phyloP scores from a whole-genome alignment of 345 rosid genomes.

The Viola odorata region DNA sequence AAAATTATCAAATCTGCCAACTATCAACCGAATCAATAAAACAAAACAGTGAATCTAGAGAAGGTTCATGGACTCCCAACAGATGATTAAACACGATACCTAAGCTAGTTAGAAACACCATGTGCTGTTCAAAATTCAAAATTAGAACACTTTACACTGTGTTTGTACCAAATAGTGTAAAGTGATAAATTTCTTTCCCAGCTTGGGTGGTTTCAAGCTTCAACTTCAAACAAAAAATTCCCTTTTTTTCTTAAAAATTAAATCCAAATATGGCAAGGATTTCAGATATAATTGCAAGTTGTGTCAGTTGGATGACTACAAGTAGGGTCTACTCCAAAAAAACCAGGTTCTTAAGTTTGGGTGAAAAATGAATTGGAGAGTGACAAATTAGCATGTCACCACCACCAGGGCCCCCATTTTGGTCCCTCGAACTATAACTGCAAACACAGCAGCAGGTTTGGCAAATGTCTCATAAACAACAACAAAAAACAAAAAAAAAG shows the following conservation, averaged over 20 bases:
- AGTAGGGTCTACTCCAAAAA: background rate
- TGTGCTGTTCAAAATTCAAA: too few relatives aligned
- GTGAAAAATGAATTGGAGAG: conserved; percentile 3
- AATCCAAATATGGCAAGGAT: background rate
- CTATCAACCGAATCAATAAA: too few relatives aligned
- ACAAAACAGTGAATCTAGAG: too few relatives aligned
- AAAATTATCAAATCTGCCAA: too few relatives aligned
- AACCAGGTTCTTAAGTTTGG: background rate
- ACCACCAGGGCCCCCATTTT: background rate
- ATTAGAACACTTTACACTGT: too few relatives aligned
- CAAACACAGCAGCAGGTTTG: background rate
- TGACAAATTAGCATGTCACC: conserved; percentile 15
- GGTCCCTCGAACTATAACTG: conserved; percentile 19
- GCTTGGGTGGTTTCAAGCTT: too few relatives aligned
- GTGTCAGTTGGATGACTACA: conserved; percentile 15
- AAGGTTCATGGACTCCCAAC: too few relatives aligned
- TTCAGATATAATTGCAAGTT: conserved; percentile 1
- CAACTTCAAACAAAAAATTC: too few relatives aligned
- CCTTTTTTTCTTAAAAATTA: background rate
- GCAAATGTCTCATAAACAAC: conserved; percentile 6
- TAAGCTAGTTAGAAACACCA: too few relatives aligned
- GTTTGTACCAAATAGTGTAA: too few relatives aligned
- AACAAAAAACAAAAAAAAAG: conserved; percentile 13
- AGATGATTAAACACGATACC: too few relatives aligned
- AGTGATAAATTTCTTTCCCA: too few relatives aligned